phyloP scores from a whole-genome alignment of 2,329 filamentous ascomycete genomes.

The Metarhizium brunneum region DNA sequence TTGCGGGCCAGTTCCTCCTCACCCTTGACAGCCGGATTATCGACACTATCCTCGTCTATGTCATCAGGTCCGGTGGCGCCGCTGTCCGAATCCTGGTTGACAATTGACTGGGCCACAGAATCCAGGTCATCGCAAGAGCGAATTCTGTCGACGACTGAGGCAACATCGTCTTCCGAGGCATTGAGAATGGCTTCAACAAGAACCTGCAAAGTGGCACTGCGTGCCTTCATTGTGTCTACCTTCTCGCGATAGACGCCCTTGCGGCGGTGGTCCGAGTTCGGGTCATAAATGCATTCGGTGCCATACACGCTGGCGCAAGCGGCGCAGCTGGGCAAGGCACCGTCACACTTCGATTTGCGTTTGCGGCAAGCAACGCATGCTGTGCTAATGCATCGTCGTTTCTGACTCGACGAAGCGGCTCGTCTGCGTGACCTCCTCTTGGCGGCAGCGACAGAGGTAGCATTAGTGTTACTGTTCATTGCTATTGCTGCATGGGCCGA shows the following conservation, averaged over 20 bases:
- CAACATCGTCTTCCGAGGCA: slow-evolving; percentile 77
- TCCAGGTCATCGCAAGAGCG: slow-evolving; percentile 70
- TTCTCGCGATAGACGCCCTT: slow-evolving; percentile 97
- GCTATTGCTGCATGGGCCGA: background rate
- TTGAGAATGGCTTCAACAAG: slow-evolving; percentile 89
- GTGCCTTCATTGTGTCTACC: slow-evolving; percentile 77
- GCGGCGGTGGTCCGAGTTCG: slow-evolving; percentile 87
- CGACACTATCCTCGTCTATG: slow-evolving; percentile 28
- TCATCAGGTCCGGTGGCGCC: slow-evolving; percentile 23
- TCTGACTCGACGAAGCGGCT: slow-evolving; percentile 41
- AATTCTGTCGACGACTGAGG: slow-evolving; percentile 73
- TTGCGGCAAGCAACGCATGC: slow-evolving; percentile 73
- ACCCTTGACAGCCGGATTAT: slow-evolving; percentile 34
- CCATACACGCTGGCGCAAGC: slow-evolving; percentile 93
- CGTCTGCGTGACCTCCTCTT: slow-evolving; percentile 44
- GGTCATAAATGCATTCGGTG: slow-evolving; percentile 88
- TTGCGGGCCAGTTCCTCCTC: slow-evolving; percentile 83
- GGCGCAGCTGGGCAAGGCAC: slow-evolving; percentile 81
- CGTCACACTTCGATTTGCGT: slow-evolving; percentile 84
- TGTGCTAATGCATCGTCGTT: slow-evolving; percentile 74
- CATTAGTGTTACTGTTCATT: background rate
- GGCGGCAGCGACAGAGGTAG: slow-evolving; percentile 11
- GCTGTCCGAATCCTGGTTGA: slow-evolving; percentile 29
- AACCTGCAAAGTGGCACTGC: slow-evolving; percentile 81
- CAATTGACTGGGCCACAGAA: slow-evolving; percentile 42